Evolutionary conservation across 352 stramenopile genomes (phyloP).

Genomic region (Globisporangium sylvaticum): DNA sequence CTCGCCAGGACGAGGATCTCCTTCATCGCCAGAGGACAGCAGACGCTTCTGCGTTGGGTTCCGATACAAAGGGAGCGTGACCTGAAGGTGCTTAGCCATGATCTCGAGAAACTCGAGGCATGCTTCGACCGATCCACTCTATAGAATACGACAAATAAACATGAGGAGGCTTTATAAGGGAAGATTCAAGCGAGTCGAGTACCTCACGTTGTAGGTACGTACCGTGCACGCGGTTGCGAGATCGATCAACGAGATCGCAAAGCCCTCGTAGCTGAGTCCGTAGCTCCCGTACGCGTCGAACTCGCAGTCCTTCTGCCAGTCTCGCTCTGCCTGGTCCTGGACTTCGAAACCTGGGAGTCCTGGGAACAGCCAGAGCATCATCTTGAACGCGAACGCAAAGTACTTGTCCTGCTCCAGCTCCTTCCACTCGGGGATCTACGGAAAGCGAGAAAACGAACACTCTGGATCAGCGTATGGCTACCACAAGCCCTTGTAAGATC

Average conservation of each 20-base stretch:
- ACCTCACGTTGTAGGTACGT: too few species aligned
- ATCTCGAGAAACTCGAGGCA: slow-evolving; percentile 50
- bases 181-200: too few species aligned
- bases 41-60: not conserved
- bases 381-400: slow-evolving; percentile 35
- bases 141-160: not conserved
- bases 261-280: slow-evolving; percentile 43
- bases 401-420: slow-evolving; percentile 47
- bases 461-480: not conserved
- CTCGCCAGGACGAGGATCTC: not conserved
- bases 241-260: slow-evolving; percentile 46
- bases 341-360: slow-evolving; percentile 38
- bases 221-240: slow-evolving; percentile 45
- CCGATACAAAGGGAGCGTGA: slow-evolving; percentile 26
- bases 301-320: slow-evolving; percentile 49
- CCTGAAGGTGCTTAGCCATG: slow-evolving; percentile 34
- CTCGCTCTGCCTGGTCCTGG: slow-evolving; percentile 30
- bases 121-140: slow-evolving; percentile 35
- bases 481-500: not conserved
- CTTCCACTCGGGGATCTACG: slow-evolving; percentile 28
- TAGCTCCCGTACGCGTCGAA: slow-evolving; percentile 39
- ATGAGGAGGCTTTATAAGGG: not conserved
- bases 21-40: not conserved
- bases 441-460: not conserved
- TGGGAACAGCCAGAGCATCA: slow-evolving; percentile 50